Conservation (phyloP, 331 rosid species). For the Cydonia oblonga region DNA sequence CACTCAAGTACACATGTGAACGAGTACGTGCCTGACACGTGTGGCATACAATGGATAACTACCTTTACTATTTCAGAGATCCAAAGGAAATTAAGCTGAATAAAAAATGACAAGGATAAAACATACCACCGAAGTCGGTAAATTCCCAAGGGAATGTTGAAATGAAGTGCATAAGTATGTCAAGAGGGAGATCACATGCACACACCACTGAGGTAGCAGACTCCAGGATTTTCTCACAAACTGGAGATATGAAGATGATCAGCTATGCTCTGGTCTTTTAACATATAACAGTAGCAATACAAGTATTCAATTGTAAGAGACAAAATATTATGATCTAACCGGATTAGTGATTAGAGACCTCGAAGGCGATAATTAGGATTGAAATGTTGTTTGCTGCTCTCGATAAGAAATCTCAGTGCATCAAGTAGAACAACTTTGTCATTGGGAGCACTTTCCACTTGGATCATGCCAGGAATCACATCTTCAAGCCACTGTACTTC, state of each 20-base stretch:
- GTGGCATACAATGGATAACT: neutral
- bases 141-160: slow-evolving; percentile 77
- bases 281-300: neutral
- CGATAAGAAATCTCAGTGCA: slow-evolving; percentile 64
- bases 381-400: slow-evolving; percentile 92
- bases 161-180: slow-evolving; percentile 58
- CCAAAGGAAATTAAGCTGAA: neutral
- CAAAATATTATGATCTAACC: slow-evolving; percentile 27
- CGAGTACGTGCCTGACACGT: neutral
- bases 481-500: slow-evolving; percentile 23
- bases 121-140: slow-evolving; percentile 70
- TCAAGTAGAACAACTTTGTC: slow-evolving; percentile 45
- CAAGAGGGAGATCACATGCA: slow-evolving; percentile 56
- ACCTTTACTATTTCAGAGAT: neutral
- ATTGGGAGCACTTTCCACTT: slow-evolving; percentile 22
- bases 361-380: slow-evolving; percentile 83
- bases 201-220: slow-evolving; percentile 71
- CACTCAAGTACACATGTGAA: neutral
- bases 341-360: slow-evolving; percentile 47
- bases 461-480: slow-evolving; percentile 7
- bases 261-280: slow-evolving; percentile 9
- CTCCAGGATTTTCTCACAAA: slow-evolving; percentile 63
- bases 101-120: neutral
- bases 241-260: slow-evolving; percentile 32
- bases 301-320: slow-evolving; percentile 10